phyloP scores from a whole-genome alignment of 192 early-diverging fungal genomes.

The Backusella parvicylindrica region DNA sequence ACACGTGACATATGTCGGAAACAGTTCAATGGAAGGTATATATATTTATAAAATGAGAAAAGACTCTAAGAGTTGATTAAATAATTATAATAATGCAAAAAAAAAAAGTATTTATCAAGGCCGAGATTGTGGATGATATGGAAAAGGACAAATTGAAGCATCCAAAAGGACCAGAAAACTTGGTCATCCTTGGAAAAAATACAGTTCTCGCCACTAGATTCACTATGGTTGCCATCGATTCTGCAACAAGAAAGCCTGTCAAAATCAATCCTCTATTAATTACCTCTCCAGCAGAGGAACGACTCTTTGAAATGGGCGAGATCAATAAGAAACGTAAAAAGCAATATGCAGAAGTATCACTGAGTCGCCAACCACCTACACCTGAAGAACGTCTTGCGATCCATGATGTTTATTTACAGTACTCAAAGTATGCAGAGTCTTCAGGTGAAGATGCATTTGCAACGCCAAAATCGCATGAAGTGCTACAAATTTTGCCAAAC shows the following conservation, averaged over 20 bases:
- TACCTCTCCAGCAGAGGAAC: constrained; percentile 68
- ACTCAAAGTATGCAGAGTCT: constrained; percentile 47
- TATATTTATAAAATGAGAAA: not conserved
- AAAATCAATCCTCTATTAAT: constrained; percentile 71
- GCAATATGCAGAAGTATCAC: constrained; percentile 33
- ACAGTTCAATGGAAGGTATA: constrained; percentile 82
- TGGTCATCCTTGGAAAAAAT: constrained; percentile 16
- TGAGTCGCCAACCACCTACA: constrained; percentile 69
- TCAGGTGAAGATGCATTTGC: constrained; percentile 16
- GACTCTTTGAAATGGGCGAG: constrained; percentile 68
- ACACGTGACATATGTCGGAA: constrained; percentile 84
- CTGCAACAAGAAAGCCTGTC: constrained; percentile 62
- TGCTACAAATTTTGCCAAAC: constrained; percentile 22
- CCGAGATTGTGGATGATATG: not conserved
- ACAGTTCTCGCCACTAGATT: constrained; percentile 80
- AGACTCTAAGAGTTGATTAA: not conserved
- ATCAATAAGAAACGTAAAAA: constrained; percentile 56
- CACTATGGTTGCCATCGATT: constrained; percentile 85
- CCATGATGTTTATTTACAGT: constrained; percentile 75
- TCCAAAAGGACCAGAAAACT: not conserved
- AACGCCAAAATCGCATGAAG: not conserved
- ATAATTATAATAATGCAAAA: not conserved
- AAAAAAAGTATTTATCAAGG: not conserved
- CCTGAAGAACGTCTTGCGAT: constrained; percentile 75
- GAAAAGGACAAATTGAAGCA: not conserved